These are phyloP conservation scores for Leucaena leucocephala DNA, from an alignment of 306 rosid species.

Conservation along the genomic window DNA sequence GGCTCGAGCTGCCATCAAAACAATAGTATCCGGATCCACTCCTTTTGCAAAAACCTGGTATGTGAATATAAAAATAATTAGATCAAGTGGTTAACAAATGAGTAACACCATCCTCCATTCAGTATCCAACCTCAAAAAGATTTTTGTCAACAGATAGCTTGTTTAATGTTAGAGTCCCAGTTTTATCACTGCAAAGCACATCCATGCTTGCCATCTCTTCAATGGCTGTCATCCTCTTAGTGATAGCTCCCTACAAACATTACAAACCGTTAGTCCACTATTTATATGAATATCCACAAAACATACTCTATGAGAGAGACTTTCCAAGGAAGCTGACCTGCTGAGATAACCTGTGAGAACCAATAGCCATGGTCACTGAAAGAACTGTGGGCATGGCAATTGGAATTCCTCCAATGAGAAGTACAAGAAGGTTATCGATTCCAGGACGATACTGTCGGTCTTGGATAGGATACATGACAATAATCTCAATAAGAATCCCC, in stretches of 20 bases:
- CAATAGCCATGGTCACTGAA: slow-evolving; percentile 98
- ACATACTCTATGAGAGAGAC: slow-evolving; percentile 19
- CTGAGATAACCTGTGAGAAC: slow-evolving; percentile 93
- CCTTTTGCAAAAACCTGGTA: slow-evolving; percentile 86
- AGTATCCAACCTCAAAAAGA: slow-evolving; percentile 77
- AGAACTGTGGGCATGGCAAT: slow-evolving; percentile 99
- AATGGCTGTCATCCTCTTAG: slow-evolving; percentile 98
- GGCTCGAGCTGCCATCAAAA: slow-evolving; percentile 97
- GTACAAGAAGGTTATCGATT: slow-evolving; percentile 95
- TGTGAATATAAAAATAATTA: slow-evolving; percentile 33
- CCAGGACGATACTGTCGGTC: slow-evolving; percentile 90
- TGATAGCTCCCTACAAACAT: slow-evolving; percentile 88
- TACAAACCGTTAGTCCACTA: slow-evolving; percentile 29
- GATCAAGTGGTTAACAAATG: slow-evolving; percentile 25
- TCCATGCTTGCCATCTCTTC: slow-evolving; percentile 99
- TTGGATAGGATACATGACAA: slow-evolving; percentile 98
- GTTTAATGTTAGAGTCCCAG: slow-evolving; percentile 92
- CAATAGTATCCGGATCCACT: slow-evolving; percentile 87
- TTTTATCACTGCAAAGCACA: slow-evolving; percentile 98
- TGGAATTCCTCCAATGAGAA: slow-evolving; percentile 98
- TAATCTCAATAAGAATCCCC: slow-evolving; percentile 90
- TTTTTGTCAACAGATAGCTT: slow-evolving; percentile 91
- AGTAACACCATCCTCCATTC: slow-evolving; percentile 24
- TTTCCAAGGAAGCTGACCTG: slow-evolving; percentile 57
- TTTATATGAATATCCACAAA: slow-evolving; percentile 2